Base-by-base conservation (phyloP, 2,329 filamentous ascomycete genomes). In the Ampelomyces quisqualis region DNA sequence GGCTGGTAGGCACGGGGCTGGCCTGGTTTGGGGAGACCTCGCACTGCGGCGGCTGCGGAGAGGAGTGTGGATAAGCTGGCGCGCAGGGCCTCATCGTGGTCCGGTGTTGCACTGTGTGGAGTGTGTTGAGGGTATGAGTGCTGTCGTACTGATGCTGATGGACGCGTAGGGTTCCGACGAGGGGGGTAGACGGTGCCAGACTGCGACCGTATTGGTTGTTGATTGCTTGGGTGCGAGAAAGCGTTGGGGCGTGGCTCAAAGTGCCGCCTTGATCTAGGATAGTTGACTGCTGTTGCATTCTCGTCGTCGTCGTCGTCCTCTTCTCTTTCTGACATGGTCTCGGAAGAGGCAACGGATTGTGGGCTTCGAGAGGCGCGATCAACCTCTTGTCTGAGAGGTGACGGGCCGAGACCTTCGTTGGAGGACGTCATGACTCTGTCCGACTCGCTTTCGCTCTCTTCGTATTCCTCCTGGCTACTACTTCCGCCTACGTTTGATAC, bases 61-160 rank as follows among this genome's bases (percentile, higher is more conserved):
- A 98, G 80, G 9, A 98, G 78, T 0, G 93, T 97, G 1, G 90
- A 95, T n/a, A 98, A 77, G 34, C 89, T 95, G 14, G 93, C 90
- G 22, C 93, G 84, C 8, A 98, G 77, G 2, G 90, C 93, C 20
- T 90, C 93, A 58, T 98, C 93, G 57, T 97, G 90, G 57, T 97
- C 90, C 33, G 88, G 84, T 55, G 88, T 80, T 64, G 86, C 81
- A 65, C 83, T 86, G 62, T 78, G 81, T 7, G 79, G 78, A 26
- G 73, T 72, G 58, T 81, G 80, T 34, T 77, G 73, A 10, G 66
- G 62, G 38, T 66, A 70, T 11, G 65, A 72, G 52, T 64, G 70
- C 33, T 56, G 53, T 51, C 56, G 67, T 51, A 79, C 48, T n/a
- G 38, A 23, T 24, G 49, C 62, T 5, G 53, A 50, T 18, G 57